phyloP scores from a whole-genome alignment of 495 filamentous ascomycete genomes.

The Xylaria intraflava region DNA sequence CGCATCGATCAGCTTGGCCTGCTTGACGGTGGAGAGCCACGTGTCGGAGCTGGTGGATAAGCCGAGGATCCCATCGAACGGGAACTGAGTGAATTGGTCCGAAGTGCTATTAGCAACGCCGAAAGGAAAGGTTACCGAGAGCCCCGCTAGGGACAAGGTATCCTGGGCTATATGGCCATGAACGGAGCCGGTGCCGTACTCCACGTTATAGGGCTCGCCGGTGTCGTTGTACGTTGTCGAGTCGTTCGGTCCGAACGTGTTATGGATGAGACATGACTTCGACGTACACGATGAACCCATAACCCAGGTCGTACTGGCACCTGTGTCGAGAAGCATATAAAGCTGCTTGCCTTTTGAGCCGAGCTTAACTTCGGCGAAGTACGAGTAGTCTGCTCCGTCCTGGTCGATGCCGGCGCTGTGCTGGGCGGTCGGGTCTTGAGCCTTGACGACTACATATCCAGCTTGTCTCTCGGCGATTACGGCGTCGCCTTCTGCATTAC shows the following conservation, averaged over 20 bases:
- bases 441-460: slow-evolving; percentile 51
- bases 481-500: slow-evolving; percentile 5
- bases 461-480: slow-evolving; percentile 34
- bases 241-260: slow-evolving; percentile 54
- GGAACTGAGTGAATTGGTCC: slow-evolving; percentile 63
- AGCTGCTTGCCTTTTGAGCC: slow-evolving; percentile 58
- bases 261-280: slow-evolving; percentile 55
- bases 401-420: slow-evolving; percentile 63
- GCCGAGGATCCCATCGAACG: slow-evolving; percentile 83
- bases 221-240: slow-evolving; percentile 51
- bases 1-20: slow-evolving; percentile 48
- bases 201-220: slow-evolving; percentile 48
- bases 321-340: slow-evolving; percentile 74
- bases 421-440: slow-evolving; percentile 44
- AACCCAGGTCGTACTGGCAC: slow-evolving; percentile 72
- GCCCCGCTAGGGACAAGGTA: slow-evolving; percentile 55
- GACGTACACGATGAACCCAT: slow-evolving; percentile 60
- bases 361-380: slow-evolving; percentile 63
- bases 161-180: slow-evolving; percentile 58
- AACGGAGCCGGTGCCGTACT: slow-evolving; percentile 67
- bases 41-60: slow-evolving; percentile 58
- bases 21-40: slow-evolving; percentile 56
- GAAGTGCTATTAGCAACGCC: slow-evolving; percentile 62
- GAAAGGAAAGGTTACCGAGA: slow-evolving; percentile 56
- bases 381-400: slow-evolving; percentile 70